A percentile compares a stretch with the other conserved stretches of the same genome.
Conservation (phyloP, 2,329 filamentous ascomycete genomes). For the Aspergillus floridensis region DNA sequence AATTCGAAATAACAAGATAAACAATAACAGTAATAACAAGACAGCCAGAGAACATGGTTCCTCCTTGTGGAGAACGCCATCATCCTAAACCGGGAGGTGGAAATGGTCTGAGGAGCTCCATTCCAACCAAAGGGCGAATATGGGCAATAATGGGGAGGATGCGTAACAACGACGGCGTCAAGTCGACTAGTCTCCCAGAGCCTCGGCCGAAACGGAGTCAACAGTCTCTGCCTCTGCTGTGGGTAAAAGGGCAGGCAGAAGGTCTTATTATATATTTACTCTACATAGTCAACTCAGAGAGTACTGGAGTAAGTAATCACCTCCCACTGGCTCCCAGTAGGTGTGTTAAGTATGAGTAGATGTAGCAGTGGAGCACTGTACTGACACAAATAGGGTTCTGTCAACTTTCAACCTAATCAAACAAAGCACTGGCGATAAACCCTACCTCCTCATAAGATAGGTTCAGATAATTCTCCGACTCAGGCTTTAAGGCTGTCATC, state of each 20-base stretch:
- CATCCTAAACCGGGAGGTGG: constrained; percentile 14
- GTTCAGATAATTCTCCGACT: not conserved
- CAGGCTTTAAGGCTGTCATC: not conserved
- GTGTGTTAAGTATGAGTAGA: no score
- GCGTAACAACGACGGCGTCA: constrained; percentile 21
- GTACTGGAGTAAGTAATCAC: no score
- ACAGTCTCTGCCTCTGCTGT: not conserved
- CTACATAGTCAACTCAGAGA: no score
- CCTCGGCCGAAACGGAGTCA: constrained; percentile 14
- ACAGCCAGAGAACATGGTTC: constrained; percentile 20
- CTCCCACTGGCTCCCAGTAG: no score
- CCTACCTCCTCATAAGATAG: not conserved
- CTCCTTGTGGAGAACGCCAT: constrained; percentile 19
- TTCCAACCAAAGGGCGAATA: constrained; percentile 17
- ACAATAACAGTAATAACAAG: not conserved
- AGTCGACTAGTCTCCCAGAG: constrained; percentile 11
- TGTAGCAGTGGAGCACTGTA: no score
- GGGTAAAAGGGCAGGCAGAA: not conserved
- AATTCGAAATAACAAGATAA: not conserved
- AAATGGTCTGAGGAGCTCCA: constrained; percentile 13
- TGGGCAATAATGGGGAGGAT: constrained; percentile 16
- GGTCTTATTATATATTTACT: no score
- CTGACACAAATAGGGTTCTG: not conserved
- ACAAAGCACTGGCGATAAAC: not conserved
- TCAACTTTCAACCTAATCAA: not conserved